Conservation (phyloP, 2,329 filamentous ascomycete species). For the Aspergillus latus region DNA sequence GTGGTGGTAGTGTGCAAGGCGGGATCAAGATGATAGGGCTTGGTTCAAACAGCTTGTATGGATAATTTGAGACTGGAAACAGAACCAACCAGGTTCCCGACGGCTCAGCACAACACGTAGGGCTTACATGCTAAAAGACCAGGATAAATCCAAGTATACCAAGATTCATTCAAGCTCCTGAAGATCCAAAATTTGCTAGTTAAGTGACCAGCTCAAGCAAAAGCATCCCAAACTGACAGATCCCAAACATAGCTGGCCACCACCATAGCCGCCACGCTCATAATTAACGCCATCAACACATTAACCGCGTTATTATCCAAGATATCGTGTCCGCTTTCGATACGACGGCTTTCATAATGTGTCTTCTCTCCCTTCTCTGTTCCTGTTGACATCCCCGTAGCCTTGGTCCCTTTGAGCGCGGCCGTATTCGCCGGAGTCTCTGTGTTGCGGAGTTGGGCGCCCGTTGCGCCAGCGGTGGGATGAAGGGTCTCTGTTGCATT, state of each 20-base stretch:
- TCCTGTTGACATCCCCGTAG: constrained; percentile 18
- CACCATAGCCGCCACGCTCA: constrained; percentile 77
- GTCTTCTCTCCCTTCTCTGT: constrained; percentile 20
- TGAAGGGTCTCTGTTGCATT: constrained; percentile 17
- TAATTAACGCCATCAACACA: constrained; percentile 79
- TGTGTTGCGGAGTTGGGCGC: constrained; percentile 27
- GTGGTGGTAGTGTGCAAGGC: too few relatives aligned
- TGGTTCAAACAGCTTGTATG: too few relatives aligned
- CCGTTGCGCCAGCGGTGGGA: constrained; percentile 16
- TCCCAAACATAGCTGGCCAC: constrained; percentile 42
- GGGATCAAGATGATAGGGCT: too few relatives aligned
- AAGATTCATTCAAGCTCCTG: too few relatives aligned
- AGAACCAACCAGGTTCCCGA: too few relatives aligned
- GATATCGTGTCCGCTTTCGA: constrained; percentile 69
- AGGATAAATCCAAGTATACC: too few relatives aligned
- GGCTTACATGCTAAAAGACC: too few relatives aligned
- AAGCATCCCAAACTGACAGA: constrained; percentile 17
- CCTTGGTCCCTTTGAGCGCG: constrained; percentile 23
- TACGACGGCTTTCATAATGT: constrained; percentile 59
- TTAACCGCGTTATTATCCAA: constrained; percentile 97
- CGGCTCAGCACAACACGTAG: too few relatives aligned
- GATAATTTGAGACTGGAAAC: too few relatives aligned
- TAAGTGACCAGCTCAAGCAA: not conserved
- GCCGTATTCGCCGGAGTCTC: constrained; percentile 34
- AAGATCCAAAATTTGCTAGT: too few relatives aligned